These are phyloP conservation scores for Claviceps monticola DNA, from an alignment of 2,329 filamentous ascomycete species.

Conservation along the genomic window DNA sequence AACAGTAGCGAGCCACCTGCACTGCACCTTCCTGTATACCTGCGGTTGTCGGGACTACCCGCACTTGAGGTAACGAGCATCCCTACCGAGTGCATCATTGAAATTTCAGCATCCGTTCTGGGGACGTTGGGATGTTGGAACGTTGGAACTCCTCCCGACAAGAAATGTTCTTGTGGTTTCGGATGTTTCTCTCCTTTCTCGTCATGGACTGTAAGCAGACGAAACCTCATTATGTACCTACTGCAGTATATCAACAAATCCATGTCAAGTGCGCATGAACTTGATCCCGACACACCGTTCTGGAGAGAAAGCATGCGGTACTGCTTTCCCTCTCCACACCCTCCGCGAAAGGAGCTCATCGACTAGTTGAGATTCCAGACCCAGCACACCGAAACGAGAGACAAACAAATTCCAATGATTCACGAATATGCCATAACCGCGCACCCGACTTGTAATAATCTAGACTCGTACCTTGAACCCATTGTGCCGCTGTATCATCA, in stretches of 20 bases:
- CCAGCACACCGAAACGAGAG: background rate
- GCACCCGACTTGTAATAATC: constrained; percentile 1
- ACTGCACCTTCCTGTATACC: background rate
- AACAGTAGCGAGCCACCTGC: background rate
- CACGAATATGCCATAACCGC: background rate
- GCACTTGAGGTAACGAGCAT: background rate
- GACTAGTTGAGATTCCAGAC: constrained; percentile 1
- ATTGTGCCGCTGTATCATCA: background rate
- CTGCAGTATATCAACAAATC: constrained; percentile 1
- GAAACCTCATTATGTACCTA: background rate
- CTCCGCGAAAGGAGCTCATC: background rate
- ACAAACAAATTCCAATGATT: background rate
- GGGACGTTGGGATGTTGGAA: background rate
- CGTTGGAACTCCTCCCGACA: background rate
- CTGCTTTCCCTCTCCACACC: background rate
- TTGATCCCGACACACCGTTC: background rate
- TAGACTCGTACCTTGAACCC: background rate
- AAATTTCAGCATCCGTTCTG: background rate
- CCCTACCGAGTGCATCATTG: background rate
- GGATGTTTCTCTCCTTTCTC: background rate
- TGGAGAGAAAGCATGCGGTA: background rate
- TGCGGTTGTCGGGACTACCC: background rate
- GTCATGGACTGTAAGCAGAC: background rate
- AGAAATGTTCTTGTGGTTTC: background rate
- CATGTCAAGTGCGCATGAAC: background rate